Conservation (phyloP, 306 rosid genomes). For the Arachis stenosperma region DNA sequence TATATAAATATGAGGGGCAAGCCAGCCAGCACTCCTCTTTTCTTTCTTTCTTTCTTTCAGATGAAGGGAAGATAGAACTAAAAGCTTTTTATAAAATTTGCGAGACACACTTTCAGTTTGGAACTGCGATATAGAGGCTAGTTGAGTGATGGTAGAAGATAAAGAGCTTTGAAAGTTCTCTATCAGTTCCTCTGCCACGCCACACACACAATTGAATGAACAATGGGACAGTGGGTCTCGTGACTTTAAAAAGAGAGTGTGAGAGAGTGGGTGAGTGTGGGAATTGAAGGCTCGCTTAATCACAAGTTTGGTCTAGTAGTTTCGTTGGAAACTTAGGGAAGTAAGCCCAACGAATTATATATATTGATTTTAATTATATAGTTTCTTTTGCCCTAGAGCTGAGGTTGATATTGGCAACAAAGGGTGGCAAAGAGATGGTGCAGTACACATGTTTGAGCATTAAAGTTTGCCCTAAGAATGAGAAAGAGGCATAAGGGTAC, state of each 20-base stretch:
- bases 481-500: conserved; percentile 40
- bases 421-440: conserved; percentile 44
- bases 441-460: conserved; percentile 43
- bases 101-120: conserved; percentile 72
- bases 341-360: conserved; percentile 1
- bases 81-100: conserved; percentile 44
- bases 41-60: conserved; percentile 40
- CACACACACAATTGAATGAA: conserved; percentile 53
- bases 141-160: conserved; percentile 91
- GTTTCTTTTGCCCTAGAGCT: conserved; percentile 36
- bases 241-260: conserved; percentile 68
- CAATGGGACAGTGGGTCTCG: conserved; percentile 80
- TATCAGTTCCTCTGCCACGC: conserved; percentile 97
- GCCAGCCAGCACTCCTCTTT: background rate
- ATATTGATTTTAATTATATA: background rate
- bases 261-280: conserved; percentile 19
- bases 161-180: conserved; percentile 99
- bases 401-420: background rate
- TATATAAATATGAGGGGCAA: conserved; percentile 37
- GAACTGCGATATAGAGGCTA: conserved; percentile 81
- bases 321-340: conserved; percentile 37
- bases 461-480: conserved; percentile 51
- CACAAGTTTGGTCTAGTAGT: conserved; percentile 16
- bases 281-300: conserved; percentile 26
- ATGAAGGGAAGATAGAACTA: conserved; percentile 42